Conservation (phyloP, 768 basidiomycete genomes). For the Boletus reticulatus region DNA sequence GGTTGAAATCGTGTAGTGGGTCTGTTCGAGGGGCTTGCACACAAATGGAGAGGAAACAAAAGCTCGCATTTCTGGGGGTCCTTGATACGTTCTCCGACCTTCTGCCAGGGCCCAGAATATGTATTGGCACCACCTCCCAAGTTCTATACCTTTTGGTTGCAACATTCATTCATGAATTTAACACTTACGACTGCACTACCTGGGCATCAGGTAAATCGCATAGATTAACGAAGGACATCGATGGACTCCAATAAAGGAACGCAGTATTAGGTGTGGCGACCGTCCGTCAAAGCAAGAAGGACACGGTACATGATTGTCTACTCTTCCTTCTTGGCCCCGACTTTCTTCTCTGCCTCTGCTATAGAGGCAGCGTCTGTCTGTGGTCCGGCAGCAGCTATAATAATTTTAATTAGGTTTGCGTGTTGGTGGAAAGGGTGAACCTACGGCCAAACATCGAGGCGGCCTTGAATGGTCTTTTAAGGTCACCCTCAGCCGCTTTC, state of each 20-base stretch:
- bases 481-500: conserved; percentile 76
- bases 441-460: conserved; percentile 70
- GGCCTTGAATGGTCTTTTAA: conserved; percentile 87
- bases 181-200: too few species aligned
- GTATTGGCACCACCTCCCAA: not conserved
- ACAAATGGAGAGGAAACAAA: not conserved
- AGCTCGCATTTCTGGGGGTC: not conserved
- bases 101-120: conserved; percentile 6
- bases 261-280: conserved; percentile 12
- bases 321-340: conserved; percentile 80
- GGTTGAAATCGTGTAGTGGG: not conserved
- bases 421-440: conserved; percentile 16
- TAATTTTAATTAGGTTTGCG: not conserved
- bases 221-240: conserved; percentile 13
- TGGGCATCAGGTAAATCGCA: conserved; percentile 2
- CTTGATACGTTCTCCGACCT: not conserved
- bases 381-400: conserved; percentile 56
- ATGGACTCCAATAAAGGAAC: not conserved
- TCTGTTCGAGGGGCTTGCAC: not conserved
- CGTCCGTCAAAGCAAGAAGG: conserved; percentile 20
- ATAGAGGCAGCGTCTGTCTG: conserved; percentile 85
- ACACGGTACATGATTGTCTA: conserved; percentile 27
- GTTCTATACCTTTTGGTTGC: too few species aligned
- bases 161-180: too few species aligned
- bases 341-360: conserved; percentile 84